Evolutionary conservation across 371 early-diverging fungal species (phyloP).

Genomic region (Paraphysoderma sedebokerense): DNA sequence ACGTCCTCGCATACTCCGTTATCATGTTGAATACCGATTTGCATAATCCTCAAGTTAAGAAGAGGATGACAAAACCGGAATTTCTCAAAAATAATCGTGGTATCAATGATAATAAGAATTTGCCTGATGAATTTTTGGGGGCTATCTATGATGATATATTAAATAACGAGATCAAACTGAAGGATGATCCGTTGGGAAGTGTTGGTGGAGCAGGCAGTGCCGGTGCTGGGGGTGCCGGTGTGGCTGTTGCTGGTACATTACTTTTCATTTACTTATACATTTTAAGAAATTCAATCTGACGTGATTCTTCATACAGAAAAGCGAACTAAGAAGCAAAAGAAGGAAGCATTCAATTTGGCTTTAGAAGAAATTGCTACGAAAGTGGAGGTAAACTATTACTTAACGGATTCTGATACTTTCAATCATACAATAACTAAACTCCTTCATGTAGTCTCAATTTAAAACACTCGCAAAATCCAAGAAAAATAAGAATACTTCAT

Average conservation of each 20-base stretch:
- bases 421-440: too few relatives aligned
- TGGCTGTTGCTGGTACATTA: not conserved
- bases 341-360: constrained; percentile 1
- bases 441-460: too few relatives aligned
- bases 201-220: too few relatives aligned
- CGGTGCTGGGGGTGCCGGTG: constrained; percentile 1
- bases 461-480: not conserved
- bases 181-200: constrained; percentile 59
- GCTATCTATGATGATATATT: constrained; percentile 65
- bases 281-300: too few relatives aligned
- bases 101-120: constrained; percentile 67
- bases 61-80: constrained; percentile 78
- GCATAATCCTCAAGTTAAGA: constrained; percentile 78
- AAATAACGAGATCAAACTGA: constrained; percentile 77
- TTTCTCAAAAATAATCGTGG: constrained; percentile 91
- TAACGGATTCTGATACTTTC: too few relatives aligned
- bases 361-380: constrained; percentile 3
- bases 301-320: constrained; percentile 1
- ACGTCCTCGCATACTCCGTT: constrained; percentile 83
- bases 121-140: constrained; percentile 45
- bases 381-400: not conserved
- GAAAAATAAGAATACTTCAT: constrained; percentile 12
- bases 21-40: constrained; percentile 94
- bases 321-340: not conserved
- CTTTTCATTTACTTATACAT: too few relatives aligned